Evolutionary conservation across 1,284 basidiomycete species (phyloP).

Genomic region (Trametes hirsuta): DNA sequence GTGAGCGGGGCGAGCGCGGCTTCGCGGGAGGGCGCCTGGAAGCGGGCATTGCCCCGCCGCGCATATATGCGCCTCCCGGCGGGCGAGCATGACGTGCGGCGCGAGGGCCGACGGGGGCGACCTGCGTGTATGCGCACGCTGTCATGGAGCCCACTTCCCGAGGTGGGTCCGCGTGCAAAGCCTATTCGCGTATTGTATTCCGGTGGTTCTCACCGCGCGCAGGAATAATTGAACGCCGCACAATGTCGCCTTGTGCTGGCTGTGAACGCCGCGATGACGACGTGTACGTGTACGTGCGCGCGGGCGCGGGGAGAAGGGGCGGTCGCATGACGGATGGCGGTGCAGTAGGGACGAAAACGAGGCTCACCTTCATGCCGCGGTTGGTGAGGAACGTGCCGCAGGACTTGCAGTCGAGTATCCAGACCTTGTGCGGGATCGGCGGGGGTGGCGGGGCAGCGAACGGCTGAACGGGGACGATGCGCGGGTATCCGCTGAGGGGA

Average conservation of each 20-base stretch:
- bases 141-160: not conserved
- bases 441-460: slow-evolving; percentile 24
- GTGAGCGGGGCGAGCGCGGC: not conserved
- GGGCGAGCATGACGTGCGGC: not conserved
- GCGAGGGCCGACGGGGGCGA: not conserved
- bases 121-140: not conserved
- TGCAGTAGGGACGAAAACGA: not conserved
- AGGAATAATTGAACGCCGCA: not conserved
- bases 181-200: not conserved
- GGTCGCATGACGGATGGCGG: not conserved
- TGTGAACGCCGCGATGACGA: not conserved
- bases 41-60: not conserved
- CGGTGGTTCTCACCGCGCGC: not conserved
- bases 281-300: not conserved
- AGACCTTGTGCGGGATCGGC: slow-evolving; percentile 64
- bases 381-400: slow-evolving; percentile 81
- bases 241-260: not conserved
- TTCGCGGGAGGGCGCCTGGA: slow-evolving; percentile 12
- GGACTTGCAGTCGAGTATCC: slow-evolving; percentile 77
- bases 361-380: slow-evolving; percentile 79
- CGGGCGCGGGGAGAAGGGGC: not conserved
- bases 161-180: no score
- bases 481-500: slow-evolving; percentile 6
- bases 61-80: not conserved
- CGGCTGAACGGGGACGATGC: slow-evolving; percentile 17